Conservation (phyloP, 768 basidiomycete genomes). For the Macrolepiota fuliginosa region DNA sequence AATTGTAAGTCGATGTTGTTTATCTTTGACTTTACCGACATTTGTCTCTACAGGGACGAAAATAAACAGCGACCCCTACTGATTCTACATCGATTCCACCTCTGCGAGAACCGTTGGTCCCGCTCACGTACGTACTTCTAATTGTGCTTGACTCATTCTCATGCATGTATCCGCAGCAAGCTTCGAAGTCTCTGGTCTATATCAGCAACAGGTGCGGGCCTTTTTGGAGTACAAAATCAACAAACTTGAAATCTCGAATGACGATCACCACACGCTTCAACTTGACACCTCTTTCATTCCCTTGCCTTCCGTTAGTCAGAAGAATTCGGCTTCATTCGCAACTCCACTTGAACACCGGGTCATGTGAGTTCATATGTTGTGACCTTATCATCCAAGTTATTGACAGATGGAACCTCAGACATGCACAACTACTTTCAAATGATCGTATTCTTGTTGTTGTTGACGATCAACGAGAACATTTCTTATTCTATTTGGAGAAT, state of each 20-base stretch:
- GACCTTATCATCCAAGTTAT: neutral
- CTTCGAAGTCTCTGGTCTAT: neutral
- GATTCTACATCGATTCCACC: neutral
- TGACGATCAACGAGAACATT: slow-evolving; percentile 28
- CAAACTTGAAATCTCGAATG: slow-evolving; percentile 28
- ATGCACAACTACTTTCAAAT: slow-evolving; percentile 37
- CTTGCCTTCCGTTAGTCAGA: slow-evolving; percentile 21
- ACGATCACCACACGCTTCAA: slow-evolving; percentile 34
- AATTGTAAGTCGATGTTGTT: neutral
- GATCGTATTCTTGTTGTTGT: slow-evolving; percentile 40
- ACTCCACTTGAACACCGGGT: slow-evolving; percentile 22
- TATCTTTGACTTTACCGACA: neutral
- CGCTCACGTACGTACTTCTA: neutral
- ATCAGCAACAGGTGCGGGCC: slow-evolving; percentile 18
- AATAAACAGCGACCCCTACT: neutral
- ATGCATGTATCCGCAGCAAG: neutral
- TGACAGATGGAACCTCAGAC: slow-evolving; percentile 14
- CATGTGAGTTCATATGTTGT: slow-evolving; percentile 25
- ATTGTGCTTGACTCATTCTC: neutral
- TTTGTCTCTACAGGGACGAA: neutral
- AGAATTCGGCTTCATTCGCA: slow-evolving; percentile 24
- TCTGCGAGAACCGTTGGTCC: neutral
- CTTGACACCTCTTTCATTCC: slow-evolving; percentile 31
- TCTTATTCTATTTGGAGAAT: slow-evolving; percentile 38
- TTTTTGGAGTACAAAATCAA: slow-evolving; percentile 29